A percentile compares a stretch with the other conserved stretches of the same genome.
Evolutionary conservation across 345 rosid genomes (phyloP).

Genomic region (Populus nigra): DNA sequence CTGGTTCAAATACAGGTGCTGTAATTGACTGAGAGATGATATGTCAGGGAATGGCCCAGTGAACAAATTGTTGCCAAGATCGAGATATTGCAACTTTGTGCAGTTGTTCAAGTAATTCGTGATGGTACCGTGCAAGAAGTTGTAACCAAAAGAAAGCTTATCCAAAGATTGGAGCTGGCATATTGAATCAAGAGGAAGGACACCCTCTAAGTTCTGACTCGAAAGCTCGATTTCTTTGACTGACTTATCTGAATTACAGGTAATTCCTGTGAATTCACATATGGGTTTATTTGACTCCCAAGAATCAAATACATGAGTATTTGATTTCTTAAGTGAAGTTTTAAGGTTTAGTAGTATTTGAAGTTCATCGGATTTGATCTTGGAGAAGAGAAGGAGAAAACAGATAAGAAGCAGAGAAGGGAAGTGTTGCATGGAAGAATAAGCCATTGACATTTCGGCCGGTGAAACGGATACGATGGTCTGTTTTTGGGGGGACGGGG

Average conservation of each 20-base stretch:
- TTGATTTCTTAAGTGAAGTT: constrained; percentile 32
- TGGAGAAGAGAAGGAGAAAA: constrained; percentile 24
- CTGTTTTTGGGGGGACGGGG: not conserved
- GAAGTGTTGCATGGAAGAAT: not conserved
- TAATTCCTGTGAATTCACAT: constrained; percentile 63
- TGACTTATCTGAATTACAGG: constrained; percentile 41
- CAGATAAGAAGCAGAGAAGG: constrained; percentile 21
- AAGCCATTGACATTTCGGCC: constrained; percentile 31
- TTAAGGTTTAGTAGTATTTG: constrained; percentile 49
- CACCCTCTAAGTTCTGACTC: constrained; percentile 36
- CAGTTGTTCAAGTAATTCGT: constrained; percentile 46
- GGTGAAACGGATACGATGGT: not conserved
- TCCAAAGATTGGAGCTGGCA: constrained; percentile 57
- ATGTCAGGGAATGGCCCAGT: constrained; percentile 58
- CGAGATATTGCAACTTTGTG: constrained; percentile 51
- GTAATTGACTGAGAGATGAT: constrained; percentile 47
- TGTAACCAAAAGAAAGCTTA: constrained; percentile 68
- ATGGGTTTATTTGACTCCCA: constrained; percentile 39
- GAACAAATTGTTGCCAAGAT: constrained; percentile 72
- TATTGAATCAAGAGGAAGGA: constrained; percentile 47
- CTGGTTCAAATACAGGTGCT: constrained; percentile 50
- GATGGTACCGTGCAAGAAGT: constrained; percentile 47
- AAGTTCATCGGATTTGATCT: constrained; percentile 51
- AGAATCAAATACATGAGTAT: constrained; percentile 38
- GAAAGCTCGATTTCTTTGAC: constrained; percentile 76